Conservation (phyloP, 2,329 filamentous ascomycete genomes). For the Cordyceps fumosorosea region DNA sequence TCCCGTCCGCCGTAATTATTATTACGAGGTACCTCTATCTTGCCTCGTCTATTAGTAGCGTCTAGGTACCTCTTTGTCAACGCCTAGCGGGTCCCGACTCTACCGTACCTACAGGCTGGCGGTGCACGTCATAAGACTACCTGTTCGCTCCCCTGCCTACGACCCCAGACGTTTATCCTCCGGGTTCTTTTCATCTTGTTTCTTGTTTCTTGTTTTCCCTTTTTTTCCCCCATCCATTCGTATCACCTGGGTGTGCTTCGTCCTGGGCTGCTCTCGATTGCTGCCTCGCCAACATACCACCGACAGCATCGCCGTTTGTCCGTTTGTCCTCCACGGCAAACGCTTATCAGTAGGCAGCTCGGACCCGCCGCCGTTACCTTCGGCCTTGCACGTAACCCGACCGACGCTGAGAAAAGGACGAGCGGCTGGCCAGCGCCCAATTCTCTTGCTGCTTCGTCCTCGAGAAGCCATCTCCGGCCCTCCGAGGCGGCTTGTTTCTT, state of each 20-base stretch:
- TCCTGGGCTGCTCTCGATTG: neutral
- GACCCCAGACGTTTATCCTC: neutral
- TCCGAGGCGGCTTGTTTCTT: neutral
- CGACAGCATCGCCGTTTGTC: neutral
- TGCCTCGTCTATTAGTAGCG: too few species aligned
- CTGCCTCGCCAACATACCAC: neutral
- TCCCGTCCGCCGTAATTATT: neutral
- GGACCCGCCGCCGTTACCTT: constrained; percentile 2
- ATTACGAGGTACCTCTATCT: neutral
- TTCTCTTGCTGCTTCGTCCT: neutral
- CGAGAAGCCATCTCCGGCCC: neutral
- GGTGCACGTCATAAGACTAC: constrained; percentile 11
- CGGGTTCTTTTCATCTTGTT: neutral
- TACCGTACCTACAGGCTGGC: neutral
- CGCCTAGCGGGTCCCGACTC: neutral
- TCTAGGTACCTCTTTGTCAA: neutral
- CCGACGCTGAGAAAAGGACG: neutral
- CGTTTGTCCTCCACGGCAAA: constrained; percentile 1
- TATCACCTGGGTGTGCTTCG: neutral
- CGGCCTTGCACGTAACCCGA: constrained; percentile 1
- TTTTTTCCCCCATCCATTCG: neutral
- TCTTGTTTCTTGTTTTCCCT: neutral
- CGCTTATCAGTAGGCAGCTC: neutral
- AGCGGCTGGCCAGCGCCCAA: neutral
- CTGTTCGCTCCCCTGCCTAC: neutral